phyloP scores from a whole-genome alignment of 2,329 filamentous ascomycete genomes.

The Sclerotinia sclerotiorum region DNA sequence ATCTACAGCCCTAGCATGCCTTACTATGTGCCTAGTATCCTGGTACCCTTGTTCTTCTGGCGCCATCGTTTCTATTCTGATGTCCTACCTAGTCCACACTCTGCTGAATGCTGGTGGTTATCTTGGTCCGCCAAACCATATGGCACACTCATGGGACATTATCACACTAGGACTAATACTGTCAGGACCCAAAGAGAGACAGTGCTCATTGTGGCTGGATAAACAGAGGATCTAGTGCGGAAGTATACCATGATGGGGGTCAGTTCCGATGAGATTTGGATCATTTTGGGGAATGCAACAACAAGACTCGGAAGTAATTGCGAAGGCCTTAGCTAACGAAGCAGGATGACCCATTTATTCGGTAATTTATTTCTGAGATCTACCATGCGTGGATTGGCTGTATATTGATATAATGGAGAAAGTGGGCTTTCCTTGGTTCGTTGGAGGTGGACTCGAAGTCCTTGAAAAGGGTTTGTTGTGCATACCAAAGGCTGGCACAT shows the following conservation, averaged over 20 bases:
- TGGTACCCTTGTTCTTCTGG: constrained; percentile 32
- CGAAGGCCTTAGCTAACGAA: not conserved
- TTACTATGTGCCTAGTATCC: constrained; percentile 24
- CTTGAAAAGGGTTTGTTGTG: constrained; percentile 15
- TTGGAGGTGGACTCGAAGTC: constrained; percentile 11
- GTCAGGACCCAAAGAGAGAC: constrained; percentile 14
- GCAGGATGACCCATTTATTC: constrained; percentile 20
- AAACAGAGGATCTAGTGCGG: constrained; percentile 7
- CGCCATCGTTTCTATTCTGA: constrained; percentile 36
- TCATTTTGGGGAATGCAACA: constrained; percentile 7
- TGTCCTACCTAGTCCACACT: constrained; percentile 28
- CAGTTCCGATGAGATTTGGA: constrained; percentile 17
- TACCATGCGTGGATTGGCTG: constrained; percentile 17
- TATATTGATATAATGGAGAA: constrained; percentile 19
- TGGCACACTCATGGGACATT: constrained; percentile 11
- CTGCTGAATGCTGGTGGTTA: constrained; percentile 17
- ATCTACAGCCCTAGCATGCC: constrained; percentile 37
- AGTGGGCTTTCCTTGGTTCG: constrained; percentile 13
- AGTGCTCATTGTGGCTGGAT: constrained; percentile 10
- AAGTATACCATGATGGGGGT: constrained; percentile 6
- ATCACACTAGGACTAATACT: constrained; percentile 13
- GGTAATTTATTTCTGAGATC: constrained; percentile 24
- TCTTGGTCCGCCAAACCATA: constrained; percentile 12
- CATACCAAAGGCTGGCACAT: constrained; percentile 15
- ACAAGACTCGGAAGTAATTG: constrained; percentile 9